Base-by-base conservation (phyloP, 1,284 basidiomycete species). In the Ustilago loliicola region DNA sequence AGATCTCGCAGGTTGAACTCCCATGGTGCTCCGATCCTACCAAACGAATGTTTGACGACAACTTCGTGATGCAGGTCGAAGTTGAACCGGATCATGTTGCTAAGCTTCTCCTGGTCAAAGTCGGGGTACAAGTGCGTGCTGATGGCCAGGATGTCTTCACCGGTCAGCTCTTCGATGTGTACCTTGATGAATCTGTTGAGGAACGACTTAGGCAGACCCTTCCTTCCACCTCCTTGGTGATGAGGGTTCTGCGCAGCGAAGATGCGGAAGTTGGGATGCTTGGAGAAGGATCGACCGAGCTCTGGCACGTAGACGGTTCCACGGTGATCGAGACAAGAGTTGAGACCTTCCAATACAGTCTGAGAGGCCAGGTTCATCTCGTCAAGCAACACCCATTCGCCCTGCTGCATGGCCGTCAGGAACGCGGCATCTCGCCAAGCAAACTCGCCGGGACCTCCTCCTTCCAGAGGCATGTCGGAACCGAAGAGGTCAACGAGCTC, bases 181-280 rank as follows among this genome's bases (percentile, higher is more conserved):
- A 99, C 96, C 87, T 97, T 96, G 27, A 95, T 98, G 88, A 99
- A 99, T 15, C 97, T 92, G 87, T 99, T 98, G 60, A 99, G 89
- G 88, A 98, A 98, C 0, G 96, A 98, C 85, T 95, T 96, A 0
- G 97, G 97, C 15, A 99, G 90, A 36, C 97, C 97, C 87, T 99
- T 99, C 54, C 97, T 91, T 10, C 96, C 96, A 63, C 97, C 96
- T 45, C 97, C 97, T 89, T 99, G 97, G 72, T 92, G 92, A 29
- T 98, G 88, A 23, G 97, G 97, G 86, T 99, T 99, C 85, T 99
- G 97, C 1, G 97, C 96, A 3, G 96, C 97, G 85, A 99, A 99
- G 53, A 99, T 92, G 45, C 96, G 92, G 88, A 99, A 99, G 21
- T 91, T 90, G 2, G 95, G 93, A 87, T 99, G 97, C 56, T 94